Percentiles rank a stretch among this genome's conserved stretches.
Evolutionary conservation across 225 moss, liverwort and hornwort genomes (phyloP).

Genomic region (Physcomitrium patens): DNA sequence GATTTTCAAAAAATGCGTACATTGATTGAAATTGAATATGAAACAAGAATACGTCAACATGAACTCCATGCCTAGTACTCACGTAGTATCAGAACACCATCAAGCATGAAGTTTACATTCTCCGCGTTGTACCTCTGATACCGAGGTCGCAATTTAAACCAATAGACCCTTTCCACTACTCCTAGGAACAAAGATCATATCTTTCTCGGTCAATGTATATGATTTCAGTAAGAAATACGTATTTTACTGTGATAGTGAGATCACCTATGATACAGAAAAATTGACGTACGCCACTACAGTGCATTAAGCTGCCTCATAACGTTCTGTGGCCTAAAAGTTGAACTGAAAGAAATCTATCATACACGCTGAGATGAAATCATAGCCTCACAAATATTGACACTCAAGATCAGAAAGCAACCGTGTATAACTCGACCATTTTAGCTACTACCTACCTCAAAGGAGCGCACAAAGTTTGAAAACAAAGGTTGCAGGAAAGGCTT

Average conservation of each 20-base stretch:
- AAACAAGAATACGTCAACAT: background rate
- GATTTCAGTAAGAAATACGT: background rate
- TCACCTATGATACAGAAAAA: background rate
- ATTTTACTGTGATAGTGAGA: background rate
- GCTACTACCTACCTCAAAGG: slow-evolving; percentile 64
- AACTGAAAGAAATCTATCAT: background rate
- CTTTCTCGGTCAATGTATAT: background rate
- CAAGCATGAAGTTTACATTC: background rate
- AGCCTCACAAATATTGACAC: background rate
- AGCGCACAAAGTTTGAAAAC: slow-evolving; percentile 70
- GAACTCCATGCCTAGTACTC: background rate
- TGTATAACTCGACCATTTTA: background rate
- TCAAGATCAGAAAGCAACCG: slow-evolving; percentile 21
- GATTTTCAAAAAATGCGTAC: background rate
- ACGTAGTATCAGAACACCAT: background rate
- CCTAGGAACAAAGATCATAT: background rate
- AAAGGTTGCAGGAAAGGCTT: slow-evolving; percentile 73
- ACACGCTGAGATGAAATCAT: slow-evolving; percentile 8
- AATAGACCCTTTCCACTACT: background rate
- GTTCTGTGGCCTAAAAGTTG: background rate
- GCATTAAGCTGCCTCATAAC: slow-evolving; percentile 8
- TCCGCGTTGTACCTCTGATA: background rate
- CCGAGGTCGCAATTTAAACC: background rate
- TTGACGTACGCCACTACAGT: background rate
- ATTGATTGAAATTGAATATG: background rate